Base-by-base conservation (phyloP, 495 filamentous ascomycete species). In the Venustampulla echinocandica region DNA sequence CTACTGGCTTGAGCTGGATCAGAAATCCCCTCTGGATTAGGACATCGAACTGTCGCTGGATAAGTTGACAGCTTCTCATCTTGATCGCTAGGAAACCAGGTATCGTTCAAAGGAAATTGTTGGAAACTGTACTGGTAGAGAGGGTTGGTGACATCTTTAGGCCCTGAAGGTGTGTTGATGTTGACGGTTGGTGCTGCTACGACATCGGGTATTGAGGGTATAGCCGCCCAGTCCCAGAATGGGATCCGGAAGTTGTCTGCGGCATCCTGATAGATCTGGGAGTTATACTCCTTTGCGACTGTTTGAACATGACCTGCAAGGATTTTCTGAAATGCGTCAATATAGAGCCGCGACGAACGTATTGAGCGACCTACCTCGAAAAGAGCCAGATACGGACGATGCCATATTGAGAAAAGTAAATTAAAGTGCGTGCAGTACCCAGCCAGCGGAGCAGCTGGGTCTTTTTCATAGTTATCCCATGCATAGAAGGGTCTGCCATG, bases 351-450 rank as follows among this genome's bases (percentile, higher is more conserved):
- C 1, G 14, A 13, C 1, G 14, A 13, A 17, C 11, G 7, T 18
- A 13, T 14, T n/a, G 32, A 11, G 37, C 20, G 11, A 33, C 33
- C 10, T 60, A 64, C 66, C 56, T 73, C 70, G 25, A 62, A 68
- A 21, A 86, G 61, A 24, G 71, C 71, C 43, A 85, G 65, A 58
- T 85, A 87, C 10, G 80, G 74, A 24, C 82, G 69, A 64, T 87
- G 82, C 82, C 82, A 87, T 17, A 79, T 74, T 28, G 73, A 69
- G 52, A 85, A 86, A 25, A 85, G 64, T 34, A 76, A 69, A 13
- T 75, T 81, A 9, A 64, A 64, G 61, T 86, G 82, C 10, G 69
- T 65, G 52, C 82, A 87, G 54, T 82, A 85, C 3, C 81, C 82
- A 18, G 63, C 63, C 11, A 51, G 43, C 47, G 69, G 62, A 32